Conservation (phyloP, 352 stramenopile species). For the Aphanomyces cochlioides region DNA sequence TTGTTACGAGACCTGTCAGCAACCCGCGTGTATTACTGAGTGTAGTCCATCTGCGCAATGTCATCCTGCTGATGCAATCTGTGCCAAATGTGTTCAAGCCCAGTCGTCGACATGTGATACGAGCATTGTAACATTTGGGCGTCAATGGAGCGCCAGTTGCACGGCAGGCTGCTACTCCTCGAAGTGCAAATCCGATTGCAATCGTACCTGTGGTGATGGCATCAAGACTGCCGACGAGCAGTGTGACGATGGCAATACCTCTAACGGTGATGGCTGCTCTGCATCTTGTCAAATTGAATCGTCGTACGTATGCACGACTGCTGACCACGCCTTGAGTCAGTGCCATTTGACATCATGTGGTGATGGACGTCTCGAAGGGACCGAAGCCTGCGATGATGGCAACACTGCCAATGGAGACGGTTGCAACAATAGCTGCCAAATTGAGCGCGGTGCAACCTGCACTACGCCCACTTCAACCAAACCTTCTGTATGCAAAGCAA, state of each 20-base stretch:
- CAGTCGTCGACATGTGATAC: conserved; percentile 1
- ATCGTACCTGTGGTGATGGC: conserved; percentile 33
- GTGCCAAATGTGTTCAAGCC: conserved; percentile 6
- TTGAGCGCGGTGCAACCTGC: conserved; percentile 22
- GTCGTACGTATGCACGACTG: conserved; percentile 31
- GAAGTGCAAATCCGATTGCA: conserved; percentile 13
- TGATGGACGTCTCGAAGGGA: conserved; percentile 9
- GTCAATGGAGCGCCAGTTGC: conserved; percentile 18
- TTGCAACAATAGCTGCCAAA: conserved; percentile 10
- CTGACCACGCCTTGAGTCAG: conserved; percentile 21
- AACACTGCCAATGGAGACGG: conserved; percentile 23
- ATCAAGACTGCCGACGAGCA: conserved; percentile 32
- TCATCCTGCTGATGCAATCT: conserved; percentile 18
- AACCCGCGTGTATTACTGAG: conserved; percentile 24
- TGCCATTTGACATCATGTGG: conserved; percentile 27
- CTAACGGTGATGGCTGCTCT: conserved; percentile 33
- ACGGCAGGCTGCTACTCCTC: conserved; percentile 14
- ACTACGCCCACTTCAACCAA: neutral
- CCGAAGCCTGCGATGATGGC: conserved; percentile 27
- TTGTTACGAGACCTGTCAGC: conserved; percentile 28
- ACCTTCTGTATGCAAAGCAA: neutral
- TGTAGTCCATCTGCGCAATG: conserved; percentile 21
- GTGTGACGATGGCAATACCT: conserved; percentile 37
- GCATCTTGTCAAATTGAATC: conserved; percentile 32
- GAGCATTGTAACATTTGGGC: conserved; percentile 7